Percentiles rank a stretch among this genome's conserved stretches.
phyloP scores from a whole-genome alignment of 1,284 basidiomycete genomes.

The Anthracocystis setariae region DNA sequence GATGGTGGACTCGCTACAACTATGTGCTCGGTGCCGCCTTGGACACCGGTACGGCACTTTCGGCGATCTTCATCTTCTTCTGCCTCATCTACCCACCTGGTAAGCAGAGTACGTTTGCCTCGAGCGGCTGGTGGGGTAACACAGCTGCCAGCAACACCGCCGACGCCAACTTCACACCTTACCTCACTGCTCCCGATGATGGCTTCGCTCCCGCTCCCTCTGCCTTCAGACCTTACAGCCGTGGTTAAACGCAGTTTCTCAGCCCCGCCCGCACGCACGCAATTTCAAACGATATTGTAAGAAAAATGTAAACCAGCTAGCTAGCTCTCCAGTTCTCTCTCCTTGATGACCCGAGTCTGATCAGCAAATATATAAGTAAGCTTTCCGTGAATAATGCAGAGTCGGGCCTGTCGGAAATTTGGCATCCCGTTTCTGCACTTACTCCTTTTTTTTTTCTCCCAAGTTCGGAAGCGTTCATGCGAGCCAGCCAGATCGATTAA shows the following conservation, averaged over 20 bases:
- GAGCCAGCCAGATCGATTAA: too few species aligned
- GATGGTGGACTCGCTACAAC: slow-evolving; percentile 69
- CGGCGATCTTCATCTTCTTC: slow-evolving; percentile 52
- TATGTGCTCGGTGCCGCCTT: slow-evolving; percentile 68
- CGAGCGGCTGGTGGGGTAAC: slow-evolving; percentile 61
- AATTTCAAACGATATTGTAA: too few species aligned
- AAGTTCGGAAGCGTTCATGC: too few species aligned
- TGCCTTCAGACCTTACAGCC: slow-evolving; percentile 32
- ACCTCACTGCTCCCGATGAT: slow-evolving; percentile 14
- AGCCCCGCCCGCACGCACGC: too few species aligned
- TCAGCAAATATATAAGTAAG: too few species aligned
- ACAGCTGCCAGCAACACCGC: slow-evolving; percentile 53
- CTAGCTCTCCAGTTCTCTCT: too few species aligned
- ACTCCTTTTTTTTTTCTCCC: too few species aligned
- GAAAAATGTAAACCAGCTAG: too few species aligned
- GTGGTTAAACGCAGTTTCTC: background rate
- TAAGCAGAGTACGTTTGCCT: slow-evolving; percentile 34
- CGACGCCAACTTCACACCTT: slow-evolving; percentile 21
- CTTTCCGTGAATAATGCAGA: too few species aligned
- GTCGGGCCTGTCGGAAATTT: too few species aligned
- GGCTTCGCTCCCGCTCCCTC: slow-evolving; percentile 34
- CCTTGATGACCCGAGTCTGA: too few species aligned
- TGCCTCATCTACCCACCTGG: slow-evolving; percentile 44
- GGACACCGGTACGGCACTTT: slow-evolving; percentile 68
- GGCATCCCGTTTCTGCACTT: too few species aligned